phyloP scores from a whole-genome alignment of 148 eudicot genomes.

The Vaccinium corymbosum region DNA sequence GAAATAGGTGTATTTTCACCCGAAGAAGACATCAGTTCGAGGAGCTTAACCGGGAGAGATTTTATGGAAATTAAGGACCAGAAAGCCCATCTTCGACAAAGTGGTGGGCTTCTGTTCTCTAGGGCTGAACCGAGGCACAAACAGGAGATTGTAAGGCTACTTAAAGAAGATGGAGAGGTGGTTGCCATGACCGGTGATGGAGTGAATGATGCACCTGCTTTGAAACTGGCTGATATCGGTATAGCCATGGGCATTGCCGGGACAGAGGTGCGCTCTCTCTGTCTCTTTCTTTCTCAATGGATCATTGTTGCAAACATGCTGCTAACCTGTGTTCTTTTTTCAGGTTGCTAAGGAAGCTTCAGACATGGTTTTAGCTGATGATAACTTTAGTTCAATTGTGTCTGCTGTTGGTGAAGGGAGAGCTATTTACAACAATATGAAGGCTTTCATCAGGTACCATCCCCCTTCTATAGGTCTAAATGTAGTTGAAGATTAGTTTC shows the following conservation, averaged over 20 bases:
- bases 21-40: slow-evolving; percentile 35
- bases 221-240: slow-evolving; percentile 53
- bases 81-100: slow-evolving; percentile 36
- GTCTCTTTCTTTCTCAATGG: neutral
- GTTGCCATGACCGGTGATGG: slow-evolving; percentile 69
- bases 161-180: slow-evolving; percentile 51
- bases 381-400: slow-evolving; percentile 52
- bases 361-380: slow-evolving; percentile 61
- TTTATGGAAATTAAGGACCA: slow-evolving; percentile 37
- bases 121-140: slow-evolving; percentile 59
- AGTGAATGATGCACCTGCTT: slow-evolving; percentile 59
- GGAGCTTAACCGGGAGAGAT: slow-evolving; percentile 45
- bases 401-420: slow-evolving; percentile 45
- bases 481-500: no score
- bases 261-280: slow-evolving; percentile 36
- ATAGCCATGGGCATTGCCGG: slow-evolving; percentile 61
- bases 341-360: slow-evolving; percentile 64
- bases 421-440: slow-evolving; percentile 32
- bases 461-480: neutral
- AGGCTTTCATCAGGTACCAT: slow-evolving; percentile 27
- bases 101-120: slow-evolving; percentile 51
- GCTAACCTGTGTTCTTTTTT: neutral
- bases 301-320: neutral
- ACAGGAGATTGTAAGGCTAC: slow-evolving; percentile 54
- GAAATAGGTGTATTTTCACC: slow-evolving; percentile 50